A percentile compares a stretch with the other conserved stretches of the same genome.
These are phyloP conservation scores for Andalucia godoyi DNA, from an alignment of 78 protist genomes.

Conservation along the genomic window DNA sequence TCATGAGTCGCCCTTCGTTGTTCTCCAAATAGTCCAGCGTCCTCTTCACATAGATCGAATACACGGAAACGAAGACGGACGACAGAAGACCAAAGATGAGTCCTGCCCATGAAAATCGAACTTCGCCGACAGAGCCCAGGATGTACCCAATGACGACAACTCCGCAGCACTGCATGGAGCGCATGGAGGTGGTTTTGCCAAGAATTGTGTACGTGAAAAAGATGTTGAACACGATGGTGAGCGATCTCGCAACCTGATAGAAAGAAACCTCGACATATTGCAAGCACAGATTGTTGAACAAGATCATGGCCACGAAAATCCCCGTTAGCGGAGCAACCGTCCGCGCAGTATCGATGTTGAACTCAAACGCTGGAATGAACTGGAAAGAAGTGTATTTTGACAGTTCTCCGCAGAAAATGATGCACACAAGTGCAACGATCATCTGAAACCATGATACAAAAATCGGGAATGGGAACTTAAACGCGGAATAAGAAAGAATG, in stretches of 20 bases:
- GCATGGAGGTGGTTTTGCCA: slow-evolving; percentile 35
- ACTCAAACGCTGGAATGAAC: slow-evolving; percentile 45
- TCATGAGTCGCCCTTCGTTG: slow-evolving; percentile 49
- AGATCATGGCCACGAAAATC: slow-evolving; percentile 56
- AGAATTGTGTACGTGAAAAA: slow-evolving; percentile 44
- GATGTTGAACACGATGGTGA: slow-evolving; percentile 62
- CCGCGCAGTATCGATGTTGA: slow-evolving; percentile 23
- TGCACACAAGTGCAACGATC: slow-evolving; percentile 31
- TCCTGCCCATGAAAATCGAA: slow-evolving; percentile 55
- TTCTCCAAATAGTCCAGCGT: slow-evolving; percentile 27
- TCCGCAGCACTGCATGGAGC: slow-evolving; percentile 24
- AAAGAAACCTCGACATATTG: slow-evolving; percentile 67
- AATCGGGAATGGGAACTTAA: slow-evolving; percentile 32
- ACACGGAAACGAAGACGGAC: slow-evolving; percentile 53
- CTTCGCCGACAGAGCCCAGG: slow-evolving; percentile 57
- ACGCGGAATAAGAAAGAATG: not conserved
- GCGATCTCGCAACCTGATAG: slow-evolving; percentile 71
- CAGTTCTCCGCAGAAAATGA: slow-evolving; percentile 18
- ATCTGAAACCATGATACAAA: slow-evolving; percentile 64
- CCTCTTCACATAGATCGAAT: slow-evolving; percentile 62
- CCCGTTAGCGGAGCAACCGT: slow-evolving; percentile 49
- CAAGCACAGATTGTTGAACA: slow-evolving; percentile 64
- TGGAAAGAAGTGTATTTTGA: not conserved
- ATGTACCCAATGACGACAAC: slow-evolving; percentile 56
- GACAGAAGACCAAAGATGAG: slow-evolving; percentile 56